These are phyloP conservation scores for Backusella mclennaniae DNA, from an alignment of 192 early-diverging fungal genomes.

Conservation along the genomic window DNA sequence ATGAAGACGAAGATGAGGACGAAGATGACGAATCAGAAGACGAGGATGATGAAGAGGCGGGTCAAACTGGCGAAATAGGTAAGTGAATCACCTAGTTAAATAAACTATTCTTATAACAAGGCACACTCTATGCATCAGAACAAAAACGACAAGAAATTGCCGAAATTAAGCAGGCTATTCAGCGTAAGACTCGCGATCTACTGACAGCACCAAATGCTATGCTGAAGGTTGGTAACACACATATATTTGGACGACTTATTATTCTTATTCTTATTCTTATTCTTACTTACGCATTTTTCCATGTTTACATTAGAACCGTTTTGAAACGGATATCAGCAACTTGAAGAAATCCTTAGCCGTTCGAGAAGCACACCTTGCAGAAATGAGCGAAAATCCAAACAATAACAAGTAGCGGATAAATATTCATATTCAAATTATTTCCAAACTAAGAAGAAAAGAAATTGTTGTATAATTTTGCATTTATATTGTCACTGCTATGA, in stretches of 20 bases:
- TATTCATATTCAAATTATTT: not conserved
- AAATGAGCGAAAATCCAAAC: conserved; percentile 24
- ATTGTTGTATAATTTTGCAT: too few relatives aligned
- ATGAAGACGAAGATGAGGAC: conserved; percentile 51
- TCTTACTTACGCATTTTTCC: not conserved
- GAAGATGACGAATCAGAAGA: conserved; percentile 52
- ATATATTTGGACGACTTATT: not conserved
- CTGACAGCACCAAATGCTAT: conserved; percentile 66
- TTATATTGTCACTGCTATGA: too few relatives aligned
- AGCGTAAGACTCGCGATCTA: conserved; percentile 52
- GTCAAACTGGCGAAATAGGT: conserved; percentile 42
- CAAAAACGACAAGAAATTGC: conserved; percentile 61
- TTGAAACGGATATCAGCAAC: conserved; percentile 59
- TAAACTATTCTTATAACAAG: not conserved
- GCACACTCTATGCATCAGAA: conserved; percentile 11
- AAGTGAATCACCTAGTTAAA: not conserved
- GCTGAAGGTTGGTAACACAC: conserved; percentile 55
- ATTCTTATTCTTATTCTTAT: not conserved
- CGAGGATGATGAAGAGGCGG: conserved; percentile 42
- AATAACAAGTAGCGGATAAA: not conserved
- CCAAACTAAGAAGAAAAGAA: not conserved
- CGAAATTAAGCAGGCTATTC: conserved; percentile 57
- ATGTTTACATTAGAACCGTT: conserved; percentile 49
- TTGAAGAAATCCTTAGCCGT: conserved; percentile 57
- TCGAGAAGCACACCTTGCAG: conserved; percentile 60